Evolutionary conservation across 139 green algal genomes (phyloP).

Genomic region (Chlorella sp.): DNA sequence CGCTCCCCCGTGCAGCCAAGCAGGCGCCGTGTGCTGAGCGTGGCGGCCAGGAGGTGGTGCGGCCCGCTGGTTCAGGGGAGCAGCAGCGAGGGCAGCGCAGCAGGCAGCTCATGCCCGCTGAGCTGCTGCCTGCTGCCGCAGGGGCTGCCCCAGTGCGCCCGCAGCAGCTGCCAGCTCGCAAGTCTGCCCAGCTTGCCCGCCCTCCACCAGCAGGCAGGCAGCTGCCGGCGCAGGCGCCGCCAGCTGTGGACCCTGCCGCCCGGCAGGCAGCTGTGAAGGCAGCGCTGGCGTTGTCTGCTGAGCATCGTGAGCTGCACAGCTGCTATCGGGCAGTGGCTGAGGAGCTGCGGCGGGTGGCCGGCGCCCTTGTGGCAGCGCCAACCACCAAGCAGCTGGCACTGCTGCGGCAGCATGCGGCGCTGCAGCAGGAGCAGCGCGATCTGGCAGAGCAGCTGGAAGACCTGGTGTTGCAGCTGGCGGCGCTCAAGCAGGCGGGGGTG

Average conservation of each 20-base stretch:
- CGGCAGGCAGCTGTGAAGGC: background rate
- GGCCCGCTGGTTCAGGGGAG: background rate
- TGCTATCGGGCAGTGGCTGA: background rate
- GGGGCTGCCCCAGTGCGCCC: background rate
- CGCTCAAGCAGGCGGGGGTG: slow-evolving; percentile 1
- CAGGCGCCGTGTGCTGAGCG: background rate
- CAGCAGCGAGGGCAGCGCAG: background rate
- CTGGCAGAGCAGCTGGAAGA: slow-evolving; percentile 13
- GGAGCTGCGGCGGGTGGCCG: background rate
- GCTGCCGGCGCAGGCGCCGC: background rate
- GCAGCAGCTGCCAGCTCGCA: background rate
- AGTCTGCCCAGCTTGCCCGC: too few relatives aligned
- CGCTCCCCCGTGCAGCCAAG: background rate
- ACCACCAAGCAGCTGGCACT: background rate
- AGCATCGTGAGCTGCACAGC: slow-evolving; percentile 11
- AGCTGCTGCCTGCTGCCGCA: too few relatives aligned
- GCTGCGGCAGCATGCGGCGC: slow-evolving; percentile 3
- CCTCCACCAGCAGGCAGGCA: background rate
- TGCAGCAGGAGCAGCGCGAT: slow-evolving; percentile 7
- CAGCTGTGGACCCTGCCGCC: background rate
- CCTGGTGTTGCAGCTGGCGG: slow-evolving; percentile 18
- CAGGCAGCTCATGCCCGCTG: background rate
- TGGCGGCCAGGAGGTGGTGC: too few relatives aligned
- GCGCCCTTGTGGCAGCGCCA: background rate
- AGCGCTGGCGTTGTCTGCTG: slow-evolving; percentile 1